Conservation (phyloP, 108 stramenopile species). For the Discostella pseudostelligera region DNA sequence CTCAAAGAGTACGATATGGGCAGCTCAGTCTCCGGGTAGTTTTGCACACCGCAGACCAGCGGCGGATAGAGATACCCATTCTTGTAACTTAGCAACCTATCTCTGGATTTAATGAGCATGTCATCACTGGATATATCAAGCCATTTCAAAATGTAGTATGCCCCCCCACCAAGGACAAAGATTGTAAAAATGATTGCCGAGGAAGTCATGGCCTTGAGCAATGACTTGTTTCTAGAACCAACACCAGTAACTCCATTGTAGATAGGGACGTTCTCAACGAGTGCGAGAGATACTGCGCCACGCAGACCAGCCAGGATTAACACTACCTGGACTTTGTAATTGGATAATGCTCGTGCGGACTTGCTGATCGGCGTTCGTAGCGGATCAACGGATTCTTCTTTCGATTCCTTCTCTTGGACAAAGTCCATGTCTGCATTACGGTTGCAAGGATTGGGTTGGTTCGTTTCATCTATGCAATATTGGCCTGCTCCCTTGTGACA, state of each 20-base stretch:
- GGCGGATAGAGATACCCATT: slow-evolving; percentile 1
- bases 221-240: slow-evolving; percentile 73
- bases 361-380: slow-evolving; percentile 40
- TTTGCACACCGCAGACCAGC: background rate
- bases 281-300: slow-evolving; percentile 87
- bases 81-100: background rate
- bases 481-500: slow-evolving; percentile 8
- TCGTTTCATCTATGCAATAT: background rate
- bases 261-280: slow-evolving; percentile 84
- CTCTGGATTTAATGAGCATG: slow-evolving; percentile 37
- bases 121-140: slow-evolving; percentile 49
- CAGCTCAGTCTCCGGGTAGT: background rate
- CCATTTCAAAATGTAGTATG: slow-evolving; percentile 62
- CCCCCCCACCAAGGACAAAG: slow-evolving; percentile 77
- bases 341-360: slow-evolving; percentile 41
- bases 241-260: slow-evolving; percentile 69
- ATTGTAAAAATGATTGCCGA: slow-evolving; percentile 78
- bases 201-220: slow-evolving; percentile 85
- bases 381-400: slow-evolving; percentile 21
- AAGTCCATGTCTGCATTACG: background rate
- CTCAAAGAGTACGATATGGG: background rate
- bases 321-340: slow-evolving; percentile 65
- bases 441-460: no score
- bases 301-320: slow-evolving; percentile 78
- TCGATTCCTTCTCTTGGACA: background rate